These are phyloP conservation scores for Acephala macrosclerotiorum DNA, from an alignment of 2,329 filamentous ascomycete genomes.

Conservation along the genomic window DNA sequence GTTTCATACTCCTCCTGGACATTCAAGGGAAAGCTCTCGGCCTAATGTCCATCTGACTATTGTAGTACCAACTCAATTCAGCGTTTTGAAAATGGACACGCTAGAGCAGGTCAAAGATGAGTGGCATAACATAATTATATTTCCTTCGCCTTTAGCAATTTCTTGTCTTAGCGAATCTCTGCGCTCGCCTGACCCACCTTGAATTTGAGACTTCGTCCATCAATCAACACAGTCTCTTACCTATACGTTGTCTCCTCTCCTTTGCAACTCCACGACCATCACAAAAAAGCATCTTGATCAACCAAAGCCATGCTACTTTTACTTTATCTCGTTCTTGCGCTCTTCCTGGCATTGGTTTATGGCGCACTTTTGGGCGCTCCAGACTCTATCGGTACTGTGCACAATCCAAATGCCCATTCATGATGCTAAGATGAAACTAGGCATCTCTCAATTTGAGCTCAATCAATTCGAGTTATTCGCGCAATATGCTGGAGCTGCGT, in stretches of 20 bases:
- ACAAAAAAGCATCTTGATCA: neutral
- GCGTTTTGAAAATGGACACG: no score
- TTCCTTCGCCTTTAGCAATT: no score
- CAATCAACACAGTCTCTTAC: no score
- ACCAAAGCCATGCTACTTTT: neutral
- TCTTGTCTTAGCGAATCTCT: no score
- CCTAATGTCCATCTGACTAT: neutral
- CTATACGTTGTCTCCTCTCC: neutral
- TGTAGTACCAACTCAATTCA: neutral
- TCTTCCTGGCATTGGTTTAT: neutral
- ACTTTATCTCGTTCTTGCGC: neutral
- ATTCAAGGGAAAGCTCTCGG: neutral
- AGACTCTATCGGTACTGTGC: neutral
- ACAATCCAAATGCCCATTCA: neutral
- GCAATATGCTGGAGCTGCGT: constrained; percentile 39
- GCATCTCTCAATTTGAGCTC: constrained; percentile 2
- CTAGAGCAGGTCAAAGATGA: no score
- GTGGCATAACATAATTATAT: no score
- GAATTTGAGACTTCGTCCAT: no score
- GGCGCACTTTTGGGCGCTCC: neutral
- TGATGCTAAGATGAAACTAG: neutral
- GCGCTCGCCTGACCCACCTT: no score
- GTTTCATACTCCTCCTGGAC: neutral
- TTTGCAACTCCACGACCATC: neutral
- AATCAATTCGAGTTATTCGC: constrained; percentile 25